A percentile compares a stretch with the other conserved stretches of the same genome.
Evolutionary conservation across 2,329 filamentous ascomycete species (phyloP).

Genomic region (Hypoxylon sp.): DNA sequence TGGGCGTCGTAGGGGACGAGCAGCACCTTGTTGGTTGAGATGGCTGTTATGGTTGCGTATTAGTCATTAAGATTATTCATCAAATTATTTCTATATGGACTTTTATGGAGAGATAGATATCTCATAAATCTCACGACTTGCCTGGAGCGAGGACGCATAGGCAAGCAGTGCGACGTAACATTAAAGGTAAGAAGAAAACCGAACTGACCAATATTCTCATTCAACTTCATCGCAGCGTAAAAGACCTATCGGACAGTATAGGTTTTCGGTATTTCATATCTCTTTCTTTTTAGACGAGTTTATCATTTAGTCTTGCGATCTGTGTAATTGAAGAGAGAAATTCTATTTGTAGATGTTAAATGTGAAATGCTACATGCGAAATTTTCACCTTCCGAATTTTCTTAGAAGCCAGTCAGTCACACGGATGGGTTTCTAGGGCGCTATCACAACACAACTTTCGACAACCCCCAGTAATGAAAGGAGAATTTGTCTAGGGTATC

Average conservation of each 20-base stretch:
- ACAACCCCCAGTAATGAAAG: neutral
- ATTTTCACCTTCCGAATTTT: neutral
- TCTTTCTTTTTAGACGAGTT: neutral
- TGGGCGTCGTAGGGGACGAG: constrained; percentile 87
- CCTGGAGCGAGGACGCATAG: neutral
- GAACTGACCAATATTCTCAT: constrained; percentile 60
- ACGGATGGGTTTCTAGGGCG: neutral
- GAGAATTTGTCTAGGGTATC: constrained; percentile 15
- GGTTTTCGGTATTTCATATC: constrained; percentile 3
- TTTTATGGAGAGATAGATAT: neutral
- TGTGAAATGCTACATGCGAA: constrained; percentile 8
- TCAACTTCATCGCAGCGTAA: constrained; percentile 60
- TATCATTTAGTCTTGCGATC: neutral
- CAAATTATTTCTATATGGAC: neutral
- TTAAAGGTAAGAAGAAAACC: too few species aligned
- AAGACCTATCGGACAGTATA: neutral
- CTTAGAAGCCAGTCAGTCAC: neutral
- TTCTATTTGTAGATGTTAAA: neutral
- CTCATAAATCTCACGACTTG: neutral
- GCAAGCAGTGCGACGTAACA: too few species aligned
- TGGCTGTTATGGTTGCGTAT: constrained; percentile 63
- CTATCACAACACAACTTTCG: neutral
- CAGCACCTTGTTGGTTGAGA: constrained; percentile 75
- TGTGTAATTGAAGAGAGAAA: constrained; percentile 8
- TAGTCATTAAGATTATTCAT: neutral